These are phyloP conservation scores for Penicillium alfredii DNA, from an alignment of 495 filamentous ascomycete genomes.

Conservation along the genomic window DNA sequence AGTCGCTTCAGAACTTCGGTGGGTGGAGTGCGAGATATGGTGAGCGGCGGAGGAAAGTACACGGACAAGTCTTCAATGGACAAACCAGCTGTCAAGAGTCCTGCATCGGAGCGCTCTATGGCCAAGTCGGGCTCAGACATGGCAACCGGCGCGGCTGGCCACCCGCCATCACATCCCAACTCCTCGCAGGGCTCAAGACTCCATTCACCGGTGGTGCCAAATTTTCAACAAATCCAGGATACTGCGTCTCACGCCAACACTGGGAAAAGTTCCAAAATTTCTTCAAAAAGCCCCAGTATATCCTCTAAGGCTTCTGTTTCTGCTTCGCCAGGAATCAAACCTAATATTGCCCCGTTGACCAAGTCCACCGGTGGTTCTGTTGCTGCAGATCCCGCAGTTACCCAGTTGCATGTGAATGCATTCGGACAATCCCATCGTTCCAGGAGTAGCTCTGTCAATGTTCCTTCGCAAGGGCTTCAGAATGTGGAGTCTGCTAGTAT, in stretches of 20 bases:
- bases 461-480: conserved; percentile 22
- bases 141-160: conserved; percentile 16
- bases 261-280: conserved; percentile 48
- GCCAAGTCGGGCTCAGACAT: conserved; percentile 22
- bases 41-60: conserved; percentile 33
- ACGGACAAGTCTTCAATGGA: conserved; percentile 32
- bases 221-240: conserved; percentile 28
- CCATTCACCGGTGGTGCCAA: conserved; percentile 35
- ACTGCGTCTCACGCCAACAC: conserved; percentile 30
- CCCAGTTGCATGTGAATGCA: conserved; percentile 52
- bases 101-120: conserved; percentile 24
- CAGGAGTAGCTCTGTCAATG: conserved; percentile 31
- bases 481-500: conserved; percentile 27
- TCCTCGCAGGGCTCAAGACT: conserved; percentile 37
- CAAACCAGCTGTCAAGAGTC: conserved; percentile 18
- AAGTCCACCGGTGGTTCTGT: conserved; percentile 37
- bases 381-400: conserved; percentile 39
- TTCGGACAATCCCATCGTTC: conserved; percentile 38
- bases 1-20: conserved; percentile 75
- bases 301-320: conserved; percentile 48
- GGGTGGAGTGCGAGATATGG: conserved; percentile 58
- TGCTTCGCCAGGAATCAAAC: conserved; percentile 35
- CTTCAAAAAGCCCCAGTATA: conserved; percentile 48
- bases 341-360: conserved; percentile 38
- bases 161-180: conserved; percentile 23